These are phyloP conservation scores for Thermomyces lanuginosus DNA, from an alignment of 2,329 filamentous ascomycete species.

Conservation along the genomic window DNA sequence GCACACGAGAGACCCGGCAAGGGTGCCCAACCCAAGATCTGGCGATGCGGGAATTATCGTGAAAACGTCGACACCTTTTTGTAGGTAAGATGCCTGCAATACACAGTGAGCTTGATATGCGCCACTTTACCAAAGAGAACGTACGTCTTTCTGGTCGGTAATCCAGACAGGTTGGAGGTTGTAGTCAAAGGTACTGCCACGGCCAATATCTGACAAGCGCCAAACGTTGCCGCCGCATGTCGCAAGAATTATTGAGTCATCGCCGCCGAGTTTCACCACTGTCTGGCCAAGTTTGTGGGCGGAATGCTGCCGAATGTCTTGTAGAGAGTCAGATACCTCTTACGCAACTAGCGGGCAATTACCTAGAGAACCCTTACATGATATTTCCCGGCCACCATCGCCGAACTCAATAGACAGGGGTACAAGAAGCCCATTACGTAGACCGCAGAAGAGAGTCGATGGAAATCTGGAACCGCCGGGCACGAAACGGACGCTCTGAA, in stretches of 20 bases:
- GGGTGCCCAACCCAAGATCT: slow-evolving; percentile 9
- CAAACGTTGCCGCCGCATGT: slow-evolving; percentile 24
- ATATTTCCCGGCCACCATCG: slow-evolving; percentile 3
- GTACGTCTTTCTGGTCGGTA: slow-evolving; percentile 27
- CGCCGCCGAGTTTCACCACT: slow-evolving; percentile 18
- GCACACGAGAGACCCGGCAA: slow-evolving; percentile 32
- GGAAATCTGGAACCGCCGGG: slow-evolving; percentile 6
- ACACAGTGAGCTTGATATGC: slow-evolving; percentile 3
- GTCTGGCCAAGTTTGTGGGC: slow-evolving; percentile 20
- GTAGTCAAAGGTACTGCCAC: slow-evolving; percentile 12
- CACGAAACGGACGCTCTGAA: slow-evolving; percentile 20
- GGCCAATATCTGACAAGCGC: slow-evolving; percentile 16
- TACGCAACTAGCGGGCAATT: slow-evolving; percentile 4
- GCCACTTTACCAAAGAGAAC: slow-evolving; percentile 7
- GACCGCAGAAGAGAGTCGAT: slow-evolving; percentile 26
- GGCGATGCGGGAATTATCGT: slow-evolving; percentile 17
- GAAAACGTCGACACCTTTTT: slow-evolving; percentile 19
- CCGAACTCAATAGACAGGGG: slow-evolving; percentile 17
- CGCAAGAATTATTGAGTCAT: slow-evolving; percentile 16
- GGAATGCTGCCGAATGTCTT: slow-evolving; percentile 19
- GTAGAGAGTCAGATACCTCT: slow-evolving; percentile 8
- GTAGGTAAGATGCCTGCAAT: slow-evolving; percentile 23
- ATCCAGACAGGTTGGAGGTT: slow-evolving; percentile 23
- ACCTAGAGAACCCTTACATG: slow-evolving; percentile 6
- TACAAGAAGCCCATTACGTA: slow-evolving; percentile 30